Conservation (phyloP, 1,284 basidiomycete species). For the Ganoderma meredithae region DNA sequence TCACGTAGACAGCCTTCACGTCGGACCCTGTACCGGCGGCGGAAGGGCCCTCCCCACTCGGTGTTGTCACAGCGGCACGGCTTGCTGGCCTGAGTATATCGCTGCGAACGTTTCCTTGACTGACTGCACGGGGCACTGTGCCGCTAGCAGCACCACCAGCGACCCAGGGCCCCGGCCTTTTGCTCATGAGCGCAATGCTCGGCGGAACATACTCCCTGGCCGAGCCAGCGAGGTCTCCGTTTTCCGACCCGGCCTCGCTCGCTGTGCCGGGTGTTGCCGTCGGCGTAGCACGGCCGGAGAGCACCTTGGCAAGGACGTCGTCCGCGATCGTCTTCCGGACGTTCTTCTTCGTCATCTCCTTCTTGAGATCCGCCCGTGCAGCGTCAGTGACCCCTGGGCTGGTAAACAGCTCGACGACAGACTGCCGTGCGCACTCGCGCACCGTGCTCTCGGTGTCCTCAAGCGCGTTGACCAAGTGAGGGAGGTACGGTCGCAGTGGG, state of each 20-base stretch:
- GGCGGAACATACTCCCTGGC: constrained; percentile 75
- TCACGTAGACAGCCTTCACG: constrained; percentile 75
- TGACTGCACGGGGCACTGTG: constrained; percentile 53
- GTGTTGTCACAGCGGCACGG: constrained; percentile 57
- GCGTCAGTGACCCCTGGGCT: constrained; percentile 82
- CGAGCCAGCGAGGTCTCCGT: constrained; percentile 52
- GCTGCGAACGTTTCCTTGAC: constrained; percentile 51
- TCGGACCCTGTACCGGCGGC: constrained; percentile 53
- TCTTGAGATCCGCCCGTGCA: constrained; percentile 93
- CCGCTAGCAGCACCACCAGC: constrained; percentile 26
- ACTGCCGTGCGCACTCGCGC: constrained; percentile 83
- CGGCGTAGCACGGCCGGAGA: constrained; percentile 47
- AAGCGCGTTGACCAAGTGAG: constrained; percentile 82
- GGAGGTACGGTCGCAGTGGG: constrained; percentile 85
- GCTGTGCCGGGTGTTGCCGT: constrained; percentile 48
- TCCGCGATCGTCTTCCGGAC: constrained; percentile 90
- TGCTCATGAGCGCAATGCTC: constrained; percentile 66
- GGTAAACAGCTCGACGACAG: constrained; percentile 86
- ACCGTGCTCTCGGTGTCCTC: constrained; percentile 93
- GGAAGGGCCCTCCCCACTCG: constrained; percentile 46
- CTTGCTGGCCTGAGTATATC: constrained; percentile 63
- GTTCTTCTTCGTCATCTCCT: constrained; percentile 84
- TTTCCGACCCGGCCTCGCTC: constrained; percentile 65
- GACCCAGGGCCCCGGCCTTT: constrained; percentile 48
- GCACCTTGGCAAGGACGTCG: constrained; percentile 67